Conservation (phyloP, 192 early-diverging fungal species). For the Jimgerdemannia lactiflua region DNA sequence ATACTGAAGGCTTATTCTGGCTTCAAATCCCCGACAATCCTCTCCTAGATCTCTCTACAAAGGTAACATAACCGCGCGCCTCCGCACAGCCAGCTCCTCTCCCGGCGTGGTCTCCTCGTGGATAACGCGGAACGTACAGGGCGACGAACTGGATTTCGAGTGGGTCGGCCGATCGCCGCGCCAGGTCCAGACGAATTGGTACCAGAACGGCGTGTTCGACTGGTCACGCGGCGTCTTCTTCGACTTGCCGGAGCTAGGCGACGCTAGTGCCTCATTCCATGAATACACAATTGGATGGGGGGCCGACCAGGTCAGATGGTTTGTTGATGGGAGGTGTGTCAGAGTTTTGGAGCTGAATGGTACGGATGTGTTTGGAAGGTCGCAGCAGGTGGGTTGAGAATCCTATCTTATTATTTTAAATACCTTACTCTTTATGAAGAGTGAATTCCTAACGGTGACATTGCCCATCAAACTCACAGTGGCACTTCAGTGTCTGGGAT, state of each 20-base stretch:
- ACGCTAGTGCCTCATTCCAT: slow-evolving; percentile 43
- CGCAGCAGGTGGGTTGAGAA: not conserved
- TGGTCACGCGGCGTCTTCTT: slow-evolving; percentile 46
- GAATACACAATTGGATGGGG: slow-evolving; percentile 59
- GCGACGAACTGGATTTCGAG: slow-evolving; percentile 71
- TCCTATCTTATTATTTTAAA: not conserved
- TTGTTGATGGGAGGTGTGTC: slow-evolving; percentile 36
- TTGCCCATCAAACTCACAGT: not conserved
- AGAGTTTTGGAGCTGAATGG: slow-evolving; percentile 39
- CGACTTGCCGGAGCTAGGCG: slow-evolving; percentile 18
- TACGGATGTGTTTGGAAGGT: slow-evolving; percentile 8
- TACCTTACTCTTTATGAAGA: not conserved
- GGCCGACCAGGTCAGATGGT: slow-evolving; percentile 50
- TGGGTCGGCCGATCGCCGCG: slow-evolving; percentile 48
- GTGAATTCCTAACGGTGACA: not conserved
- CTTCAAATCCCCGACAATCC: too few species aligned
- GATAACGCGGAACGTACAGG: slow-evolving; percentile 45
- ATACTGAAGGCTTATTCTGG: too few species aligned
- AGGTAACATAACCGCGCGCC: slow-evolving; percentile 51
- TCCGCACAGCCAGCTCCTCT: slow-evolving; percentile 43
- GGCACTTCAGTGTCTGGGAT: slow-evolving; percentile 63
- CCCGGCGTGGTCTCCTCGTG: slow-evolving; percentile 60
- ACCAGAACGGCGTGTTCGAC: slow-evolving; percentile 50
- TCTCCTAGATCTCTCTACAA: slow-evolving; percentile 50
- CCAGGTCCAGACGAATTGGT: slow-evolving; percentile 62